Evolutionary conservation across 139 green algal genomes (phyloP).

Genomic region (Chlamydomonas asymmetrica): DNA sequence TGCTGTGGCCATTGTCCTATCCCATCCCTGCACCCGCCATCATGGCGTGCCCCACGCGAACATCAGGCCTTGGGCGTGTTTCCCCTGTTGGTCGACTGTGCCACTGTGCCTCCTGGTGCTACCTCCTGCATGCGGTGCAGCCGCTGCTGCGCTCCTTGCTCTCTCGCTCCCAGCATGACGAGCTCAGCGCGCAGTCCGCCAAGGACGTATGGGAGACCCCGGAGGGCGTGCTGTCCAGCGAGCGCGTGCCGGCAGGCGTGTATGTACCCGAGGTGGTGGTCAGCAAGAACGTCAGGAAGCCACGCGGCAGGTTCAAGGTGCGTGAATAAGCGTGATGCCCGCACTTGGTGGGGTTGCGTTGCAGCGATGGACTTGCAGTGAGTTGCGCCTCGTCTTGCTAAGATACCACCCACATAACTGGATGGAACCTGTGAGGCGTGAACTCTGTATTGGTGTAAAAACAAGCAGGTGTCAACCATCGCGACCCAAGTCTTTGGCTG

Average conservation of each 20-base stretch:
- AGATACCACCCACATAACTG: too few relatives aligned
- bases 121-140: neutral
- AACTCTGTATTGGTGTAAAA: too few relatives aligned
- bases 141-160: constrained; percentile 18
- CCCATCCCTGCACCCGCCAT: too few relatives aligned
- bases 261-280: constrained; percentile 55
- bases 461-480: too few relatives aligned
- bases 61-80: too few relatives aligned
- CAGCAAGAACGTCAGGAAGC: constrained; percentile 64
- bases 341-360: neutral
- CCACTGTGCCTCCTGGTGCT: neutral
- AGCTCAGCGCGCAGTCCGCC: constrained; percentile 39
- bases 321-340: neutral
- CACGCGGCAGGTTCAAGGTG: constrained; percentile 44
- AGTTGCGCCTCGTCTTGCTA: too few relatives aligned
- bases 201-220: constrained; percentile 64
- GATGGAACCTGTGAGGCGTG: too few relatives aligned
- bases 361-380: neutral
- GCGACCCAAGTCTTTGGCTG: too few relatives aligned
- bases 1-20: too few relatives aligned
- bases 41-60: too few relatives aligned
- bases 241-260: constrained; percentile 44
- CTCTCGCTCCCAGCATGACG: constrained; percentile 53
- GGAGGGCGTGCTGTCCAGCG: constrained; percentile 51
- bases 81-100: neutral